Base-by-base conservation (phyloP, 202 grass and related monocot genomes). In the Schoenoplectus triqueter region DNA sequence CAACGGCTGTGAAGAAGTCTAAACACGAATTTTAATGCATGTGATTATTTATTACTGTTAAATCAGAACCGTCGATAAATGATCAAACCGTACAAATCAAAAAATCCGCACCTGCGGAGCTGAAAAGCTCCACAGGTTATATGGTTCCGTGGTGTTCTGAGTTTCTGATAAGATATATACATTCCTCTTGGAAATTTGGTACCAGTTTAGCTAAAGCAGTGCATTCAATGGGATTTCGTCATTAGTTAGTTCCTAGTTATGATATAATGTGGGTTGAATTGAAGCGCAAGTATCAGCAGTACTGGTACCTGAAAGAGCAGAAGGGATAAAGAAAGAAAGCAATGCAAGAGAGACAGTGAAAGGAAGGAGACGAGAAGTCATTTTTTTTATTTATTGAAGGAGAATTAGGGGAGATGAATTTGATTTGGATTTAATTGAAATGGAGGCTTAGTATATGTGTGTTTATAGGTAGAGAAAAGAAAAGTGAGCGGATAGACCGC, bases 211-310 rank as follows among this genome's bases (percentile, higher is more conserved):
- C 14, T 2, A 17, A 46, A n/a, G 6, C 4, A 31, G 46, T 4
- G 20, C 20, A 51, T 5, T 13, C n/a, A 77, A 56, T 21, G 4
- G 11, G 51, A 15, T 22, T 61, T 60, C 60, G 39, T 57, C 20
- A 79, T 13, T 41, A 62, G 45, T 2, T 7, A 69, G 40, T 69
- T 80, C 39, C 8, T 14, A 6, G 64, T 63, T 63, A 10, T n/a
- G 48, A 47, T 14, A 18, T 52, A 68, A 68, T 68, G 45, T 39
- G 50, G n/a, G 45, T 69, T 0, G 0, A 18, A 3, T 48, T 75
- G 4, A 87, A 92, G 86, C 86, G 40, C 89, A 85, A 64, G 91
- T 88, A 20, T 79, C 39, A 0, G 84, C 81, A 7, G 82, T 31
- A 31, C 31, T 85, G 54, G 87, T 90, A 41, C 93, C 93, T 13